Conservation (phyloP, 2,329 filamentous ascomycete genomes). For the Neofusicoccum cordaticola region DNA sequence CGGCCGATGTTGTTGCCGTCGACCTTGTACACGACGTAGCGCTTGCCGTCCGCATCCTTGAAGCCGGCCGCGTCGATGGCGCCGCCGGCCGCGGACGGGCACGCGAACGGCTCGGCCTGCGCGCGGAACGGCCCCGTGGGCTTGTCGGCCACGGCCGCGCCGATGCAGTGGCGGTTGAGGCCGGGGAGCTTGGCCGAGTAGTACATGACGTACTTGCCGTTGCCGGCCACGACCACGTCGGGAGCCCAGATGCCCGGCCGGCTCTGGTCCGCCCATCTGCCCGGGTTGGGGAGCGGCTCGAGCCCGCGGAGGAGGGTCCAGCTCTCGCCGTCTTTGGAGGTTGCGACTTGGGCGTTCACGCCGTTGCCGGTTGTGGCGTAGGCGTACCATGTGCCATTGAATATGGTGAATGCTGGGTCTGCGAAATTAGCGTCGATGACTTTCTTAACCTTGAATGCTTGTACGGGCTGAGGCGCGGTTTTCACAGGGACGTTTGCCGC, state of each 20-base stretch:
- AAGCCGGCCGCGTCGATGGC: constrained; percentile 64
- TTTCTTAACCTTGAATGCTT: not conserved
- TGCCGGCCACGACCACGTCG: constrained; percentile 26
- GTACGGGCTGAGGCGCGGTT: not conserved
- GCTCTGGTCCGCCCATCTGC: constrained; percentile 24
- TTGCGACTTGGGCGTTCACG: constrained; percentile 36
- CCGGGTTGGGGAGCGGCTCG: constrained; percentile 30
- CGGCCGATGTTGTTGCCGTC: constrained; percentile 59
- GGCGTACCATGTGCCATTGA: constrained; percentile 36
- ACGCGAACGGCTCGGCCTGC: constrained; percentile 50
- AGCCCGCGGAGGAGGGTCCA: constrained; percentile 27
- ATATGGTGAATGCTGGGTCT: constrained; percentile 34
- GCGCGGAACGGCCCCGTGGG: constrained; percentile 55
- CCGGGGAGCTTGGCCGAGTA: constrained; percentile 52
- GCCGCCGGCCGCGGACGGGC: constrained; percentile 48
- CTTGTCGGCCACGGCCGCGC: constrained; percentile 51
- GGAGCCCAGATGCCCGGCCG: constrained; percentile 34
- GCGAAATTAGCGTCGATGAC: constrained; percentile 26
- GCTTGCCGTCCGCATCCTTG: constrained; percentile 51
- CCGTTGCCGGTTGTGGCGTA: constrained; percentile 29
- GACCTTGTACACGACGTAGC: constrained; percentile 64
- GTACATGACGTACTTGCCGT: constrained; percentile 60
- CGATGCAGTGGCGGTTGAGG: constrained; percentile 55
- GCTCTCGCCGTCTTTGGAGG: constrained; percentile 32
- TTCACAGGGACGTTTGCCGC: not conserved